Evolutionary conservation across 2,329 filamentous ascomycete genomes (phyloP).

Genomic region (Xylaria sp.): DNA sequence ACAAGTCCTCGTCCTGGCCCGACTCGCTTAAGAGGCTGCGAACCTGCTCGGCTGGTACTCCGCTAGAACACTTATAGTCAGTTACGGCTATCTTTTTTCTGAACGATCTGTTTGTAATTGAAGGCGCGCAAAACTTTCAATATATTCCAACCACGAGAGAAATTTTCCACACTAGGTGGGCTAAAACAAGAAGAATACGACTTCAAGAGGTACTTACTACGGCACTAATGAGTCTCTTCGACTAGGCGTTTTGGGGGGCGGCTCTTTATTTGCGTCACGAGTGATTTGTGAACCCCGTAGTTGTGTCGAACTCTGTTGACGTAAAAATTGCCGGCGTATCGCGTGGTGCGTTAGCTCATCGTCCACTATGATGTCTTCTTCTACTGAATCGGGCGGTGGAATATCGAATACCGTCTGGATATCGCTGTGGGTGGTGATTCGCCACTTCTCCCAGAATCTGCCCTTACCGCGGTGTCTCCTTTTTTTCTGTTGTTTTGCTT

Average conservation of each 20-base stretch:
- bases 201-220: slow-evolving; percentile 49
- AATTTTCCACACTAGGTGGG: neutral
- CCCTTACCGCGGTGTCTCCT: slow-evolving; percentile 49
- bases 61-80: slow-evolving; percentile 42
- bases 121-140: neutral
- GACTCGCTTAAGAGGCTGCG: slow-evolving; percentile 61
- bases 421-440: slow-evolving; percentile 77
- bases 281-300: slow-evolving; percentile 21
- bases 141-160: neutral
- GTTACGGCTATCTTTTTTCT: neutral
- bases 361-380: slow-evolving; percentile 67
- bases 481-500: slow-evolving; percentile 39
- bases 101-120: neutral
- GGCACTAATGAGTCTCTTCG: slow-evolving; percentile 66
- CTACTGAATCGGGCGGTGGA: slow-evolving; percentile 71
- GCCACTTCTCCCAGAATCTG: slow-evolving; percentile 74
- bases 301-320: slow-evolving; percentile 56
- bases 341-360: slow-evolving; percentile 69
- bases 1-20: slow-evolving; percentile 59
- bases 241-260: slow-evolving; percentile 50
- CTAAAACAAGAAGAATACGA: neutral
- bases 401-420: slow-evolving; percentile 79
- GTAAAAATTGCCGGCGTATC: slow-evolving; percentile 67
- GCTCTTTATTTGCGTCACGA: slow-evolving; percentile 32
- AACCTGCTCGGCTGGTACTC: slow-evolving; percentile 63